Evolutionary conservation across 2,329 filamentous ascomycete genomes (phyloP).

Genomic region (Stachybotrys echinatus): DNA sequence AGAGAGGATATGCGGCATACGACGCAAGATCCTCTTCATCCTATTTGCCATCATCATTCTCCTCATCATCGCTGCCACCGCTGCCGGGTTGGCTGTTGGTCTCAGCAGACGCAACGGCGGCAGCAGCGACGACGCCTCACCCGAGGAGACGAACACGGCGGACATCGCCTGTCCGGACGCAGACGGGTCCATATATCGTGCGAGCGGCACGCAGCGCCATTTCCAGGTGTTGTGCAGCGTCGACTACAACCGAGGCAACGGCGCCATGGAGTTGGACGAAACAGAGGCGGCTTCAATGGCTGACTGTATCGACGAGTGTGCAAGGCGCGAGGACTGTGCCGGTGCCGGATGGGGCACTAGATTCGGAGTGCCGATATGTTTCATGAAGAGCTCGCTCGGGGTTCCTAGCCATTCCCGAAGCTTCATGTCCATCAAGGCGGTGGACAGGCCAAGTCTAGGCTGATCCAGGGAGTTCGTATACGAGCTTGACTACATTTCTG

Average conservation of each 20-base stretch:
- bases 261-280: conserved; percentile 8
- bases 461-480: too few relatives aligned
- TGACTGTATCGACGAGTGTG: conserved; percentile 16
- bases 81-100: not conserved
- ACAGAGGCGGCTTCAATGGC: conserved; percentile 10
- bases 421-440: not conserved
- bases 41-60: not conserved
- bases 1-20: not conserved
- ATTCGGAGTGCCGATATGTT: conserved; percentile 11
- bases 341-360: conserved; percentile 14
- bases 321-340: conserved; percentile 8
- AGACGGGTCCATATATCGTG: conserved; percentile 7
- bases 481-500: too few relatives aligned
- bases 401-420: conserved; percentile 1
- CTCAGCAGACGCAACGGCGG: not conserved
- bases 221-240: conserved; percentile 12
- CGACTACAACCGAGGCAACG: conserved; percentile 11
- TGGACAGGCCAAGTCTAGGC: conserved; percentile 1
- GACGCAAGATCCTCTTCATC: not conserved
- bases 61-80: not conserved
- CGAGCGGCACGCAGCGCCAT: conserved; percentile 3
- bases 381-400: conserved; percentile 14
- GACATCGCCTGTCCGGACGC: conserved; percentile 10
- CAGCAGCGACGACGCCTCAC: conserved; percentile 1
- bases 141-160: not conserved